These are phyloP conservation scores for Corylus americana DNA, from an alignment of 306 rosid genomes.

Conservation along the genomic window DNA sequence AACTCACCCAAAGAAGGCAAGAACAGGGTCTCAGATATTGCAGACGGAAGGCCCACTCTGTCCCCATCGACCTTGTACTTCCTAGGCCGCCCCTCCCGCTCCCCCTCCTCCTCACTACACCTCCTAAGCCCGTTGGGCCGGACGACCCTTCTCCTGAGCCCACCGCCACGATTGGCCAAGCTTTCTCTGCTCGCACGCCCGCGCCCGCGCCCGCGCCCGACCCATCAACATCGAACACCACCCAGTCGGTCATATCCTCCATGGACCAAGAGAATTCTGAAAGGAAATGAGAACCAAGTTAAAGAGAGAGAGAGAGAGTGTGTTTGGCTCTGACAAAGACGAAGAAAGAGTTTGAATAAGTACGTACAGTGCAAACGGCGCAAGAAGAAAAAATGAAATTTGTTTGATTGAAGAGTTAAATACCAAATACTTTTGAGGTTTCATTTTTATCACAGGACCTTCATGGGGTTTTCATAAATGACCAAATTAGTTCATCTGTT, in stretches of 20 bases:
- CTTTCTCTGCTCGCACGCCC: neutral
- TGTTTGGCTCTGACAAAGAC: neutral
- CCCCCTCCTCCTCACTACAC: slow-evolving; percentile 32
- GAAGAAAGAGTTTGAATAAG: slow-evolving; percentile 12
- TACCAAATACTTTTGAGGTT: too few species aligned
- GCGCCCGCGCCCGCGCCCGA: too few species aligned
- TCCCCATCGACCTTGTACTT: slow-evolving; percentile 14
- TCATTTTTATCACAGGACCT: too few species aligned
- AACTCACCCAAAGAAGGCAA: slow-evolving; percentile 52
- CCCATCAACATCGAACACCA: neutral
- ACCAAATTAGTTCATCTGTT: too few species aligned
- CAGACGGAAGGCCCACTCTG: neutral
- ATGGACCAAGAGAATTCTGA: slow-evolving; percentile 18
- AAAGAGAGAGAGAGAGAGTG: neutral
- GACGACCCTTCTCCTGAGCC: neutral
- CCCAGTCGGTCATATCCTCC: slow-evolving; percentile 18
- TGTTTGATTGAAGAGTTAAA: too few species aligned
- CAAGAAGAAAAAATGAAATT: neutral
- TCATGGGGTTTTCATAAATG: too few species aligned
- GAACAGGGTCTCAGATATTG: neutral
- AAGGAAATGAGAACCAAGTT: neutral
- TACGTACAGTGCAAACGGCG: slow-evolving; percentile 13
- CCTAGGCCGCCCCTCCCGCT: slow-evolving; percentile 44
- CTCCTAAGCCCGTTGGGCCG: neutral
- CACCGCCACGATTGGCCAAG: neutral